A percentile compares a stretch with the other conserved stretches of the same genome.
phyloP scores from a whole-genome alignment of 345 rosid species.

The Hibiscus mutabilis region DNA sequence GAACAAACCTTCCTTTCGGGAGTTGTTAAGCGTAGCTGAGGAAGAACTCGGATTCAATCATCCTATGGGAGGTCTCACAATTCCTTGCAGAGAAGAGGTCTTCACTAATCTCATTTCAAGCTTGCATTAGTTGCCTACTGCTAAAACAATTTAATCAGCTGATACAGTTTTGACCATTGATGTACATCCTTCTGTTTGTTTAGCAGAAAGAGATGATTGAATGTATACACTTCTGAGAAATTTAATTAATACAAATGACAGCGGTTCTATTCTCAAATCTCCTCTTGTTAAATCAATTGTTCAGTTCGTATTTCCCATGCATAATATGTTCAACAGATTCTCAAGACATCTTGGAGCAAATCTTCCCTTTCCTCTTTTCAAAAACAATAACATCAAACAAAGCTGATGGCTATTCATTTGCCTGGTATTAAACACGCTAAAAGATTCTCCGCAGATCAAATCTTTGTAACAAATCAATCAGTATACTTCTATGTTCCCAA shows the following conservation, averaged over 20 bases:
- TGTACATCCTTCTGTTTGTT: not conserved
- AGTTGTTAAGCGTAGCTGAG: slow-evolving; percentile 25
- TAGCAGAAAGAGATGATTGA: slow-evolving; percentile 5
- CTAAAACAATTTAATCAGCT: not conserved
- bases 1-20: slow-evolving; percentile 21
- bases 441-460: not conserved
- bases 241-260: not conserved
- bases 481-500: not conserved
- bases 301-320: not conserved
- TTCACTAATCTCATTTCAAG: slow-evolving; percentile 28
- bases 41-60: slow-evolving; percentile 36
- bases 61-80: slow-evolving; percentile 35
- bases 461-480: too few relatives aligned
- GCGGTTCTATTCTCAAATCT: not conserved
- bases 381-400: too few relatives aligned
- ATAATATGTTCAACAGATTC: too few relatives aligned
- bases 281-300: not conserved
- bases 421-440: too few relatives aligned
- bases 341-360: too few relatives aligned
- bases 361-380: too few relatives aligned
- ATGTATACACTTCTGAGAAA: not conserved
- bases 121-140: not conserved
- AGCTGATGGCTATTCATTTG: too few relatives aligned
- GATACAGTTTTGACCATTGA: slow-evolving; percentile 8
- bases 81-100: slow-evolving; percentile 36